A percentile compares a stretch with the other conserved stretches of the same genome.
Evolutionary conservation across 768 basidiomycete genomes (phyloP).

Genomic region (Podaxis sp.): DNA sequence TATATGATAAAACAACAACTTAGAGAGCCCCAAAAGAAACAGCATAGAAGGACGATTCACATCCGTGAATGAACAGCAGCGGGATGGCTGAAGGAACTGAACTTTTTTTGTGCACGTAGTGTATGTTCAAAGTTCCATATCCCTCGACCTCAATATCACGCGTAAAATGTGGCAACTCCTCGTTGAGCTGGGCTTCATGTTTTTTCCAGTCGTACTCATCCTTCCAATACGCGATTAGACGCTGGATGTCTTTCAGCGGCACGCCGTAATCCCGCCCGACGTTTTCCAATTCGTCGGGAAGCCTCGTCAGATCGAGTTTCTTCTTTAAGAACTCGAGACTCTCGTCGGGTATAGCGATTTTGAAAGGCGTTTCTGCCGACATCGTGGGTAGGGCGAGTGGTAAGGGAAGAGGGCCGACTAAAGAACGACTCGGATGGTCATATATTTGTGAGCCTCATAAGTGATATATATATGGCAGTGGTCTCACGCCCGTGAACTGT

Average conservation of each 20-base stretch:
- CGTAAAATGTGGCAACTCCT: constrained; percentile 50
- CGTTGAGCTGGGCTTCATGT: constrained; percentile 45
- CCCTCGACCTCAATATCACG: constrained; percentile 43
- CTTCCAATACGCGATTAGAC: constrained; percentile 42
- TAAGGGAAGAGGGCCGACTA: too few relatives aligned
- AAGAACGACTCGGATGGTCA: too few relatives aligned
- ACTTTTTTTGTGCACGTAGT: constrained; percentile 56
- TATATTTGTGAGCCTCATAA: too few relatives aligned
- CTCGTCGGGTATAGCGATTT: constrained; percentile 30
- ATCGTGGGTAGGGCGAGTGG: background rate
- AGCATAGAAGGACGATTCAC: constrained; percentile 20
- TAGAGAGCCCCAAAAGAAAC: background rate
- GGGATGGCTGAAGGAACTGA: constrained; percentile 35
- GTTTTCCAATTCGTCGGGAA: constrained; percentile 41
- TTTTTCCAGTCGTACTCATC: constrained; percentile 49
- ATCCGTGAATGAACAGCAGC: constrained; percentile 43
- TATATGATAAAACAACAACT: background rate
- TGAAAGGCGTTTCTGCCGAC: constrained; percentile 31
- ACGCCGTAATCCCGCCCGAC: constrained; percentile 35
- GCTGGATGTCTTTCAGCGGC: constrained; percentile 41
- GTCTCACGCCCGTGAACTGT: too few relatives aligned
- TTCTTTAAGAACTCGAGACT: constrained; percentile 27
- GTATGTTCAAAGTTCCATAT: constrained; percentile 39
- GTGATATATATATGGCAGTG: too few relatives aligned
- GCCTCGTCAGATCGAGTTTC: constrained; percentile 35